These are phyloP conservation scores for Rosa persica DNA, from an alignment of 306 rosid genomes.

Conservation along the genomic window DNA sequence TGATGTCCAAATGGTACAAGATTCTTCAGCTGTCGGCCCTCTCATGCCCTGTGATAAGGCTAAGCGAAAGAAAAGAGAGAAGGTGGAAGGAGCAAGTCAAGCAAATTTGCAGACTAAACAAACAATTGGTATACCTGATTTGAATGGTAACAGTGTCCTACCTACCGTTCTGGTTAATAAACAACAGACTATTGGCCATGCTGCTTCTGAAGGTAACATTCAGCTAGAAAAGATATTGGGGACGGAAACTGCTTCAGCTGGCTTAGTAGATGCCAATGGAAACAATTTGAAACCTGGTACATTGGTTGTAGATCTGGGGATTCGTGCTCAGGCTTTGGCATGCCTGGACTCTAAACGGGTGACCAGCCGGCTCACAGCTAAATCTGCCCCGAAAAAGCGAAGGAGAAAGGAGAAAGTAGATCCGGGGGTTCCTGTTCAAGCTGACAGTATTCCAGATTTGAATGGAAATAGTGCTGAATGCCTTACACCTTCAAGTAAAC, in stretches of 20 bases:
- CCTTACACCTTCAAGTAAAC: conserved; percentile 34
- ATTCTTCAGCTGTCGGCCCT: conserved; percentile 14
- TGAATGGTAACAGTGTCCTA: conserved; percentile 38
- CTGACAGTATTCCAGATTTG: conserved; percentile 63
- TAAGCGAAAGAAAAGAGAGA: conserved; percentile 34
- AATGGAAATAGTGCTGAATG: conserved; percentile 50
- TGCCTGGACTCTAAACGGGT: conserved; percentile 11
- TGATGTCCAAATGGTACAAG: conserved; percentile 25
- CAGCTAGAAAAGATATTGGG: conserved; percentile 38
- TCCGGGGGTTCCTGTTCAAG: conserved; percentile 17
- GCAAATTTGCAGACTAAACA: conserved; percentile 26
- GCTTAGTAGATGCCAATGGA: conserved; percentile 15
- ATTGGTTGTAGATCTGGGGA: conserved; percentile 39
- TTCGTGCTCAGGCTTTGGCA: conserved; percentile 14
- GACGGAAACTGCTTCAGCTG: conserved; percentile 30
- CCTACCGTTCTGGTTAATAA: conserved; percentile 26
- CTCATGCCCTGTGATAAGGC: conserved; percentile 24
- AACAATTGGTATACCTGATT: conserved; percentile 45
- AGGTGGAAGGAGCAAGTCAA: conserved; percentile 28
- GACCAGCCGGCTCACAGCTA: not conserved
- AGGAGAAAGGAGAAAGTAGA: conserved; percentile 40
- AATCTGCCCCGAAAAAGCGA: conserved; percentile 40
- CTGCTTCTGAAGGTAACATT: conserved; percentile 27
- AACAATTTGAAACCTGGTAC: conserved; percentile 35
- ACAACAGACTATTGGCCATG: conserved; percentile 22